phyloP scores from a whole-genome alignment of 441 rosid genomes.

The Breynia disticha region DNA sequence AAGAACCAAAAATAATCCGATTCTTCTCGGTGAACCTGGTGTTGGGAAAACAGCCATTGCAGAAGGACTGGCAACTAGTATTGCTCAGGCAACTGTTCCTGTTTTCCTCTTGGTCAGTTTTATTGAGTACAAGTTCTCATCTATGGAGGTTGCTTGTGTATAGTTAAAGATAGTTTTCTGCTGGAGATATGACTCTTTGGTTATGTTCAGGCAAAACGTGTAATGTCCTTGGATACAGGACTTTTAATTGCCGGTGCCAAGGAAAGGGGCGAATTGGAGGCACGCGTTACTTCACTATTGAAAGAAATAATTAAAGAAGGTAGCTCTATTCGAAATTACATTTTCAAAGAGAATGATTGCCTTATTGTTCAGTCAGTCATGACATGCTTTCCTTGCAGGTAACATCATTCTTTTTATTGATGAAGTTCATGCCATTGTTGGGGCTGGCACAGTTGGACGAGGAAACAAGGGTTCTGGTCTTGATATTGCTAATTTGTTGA shows the following conservation, averaged over 20 bases:
- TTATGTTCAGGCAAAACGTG: constrained; percentile 34
- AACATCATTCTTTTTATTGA: constrained; percentile 90
- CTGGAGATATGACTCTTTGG: constrained; percentile 17
- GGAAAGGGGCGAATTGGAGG: constrained; percentile 98
- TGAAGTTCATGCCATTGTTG: constrained; percentile 94
- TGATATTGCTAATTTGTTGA: constrained; percentile 90
- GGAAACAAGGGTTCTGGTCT: constrained; percentile 89
- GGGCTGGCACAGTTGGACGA: constrained; percentile 93
- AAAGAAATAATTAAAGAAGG: constrained; percentile 91
- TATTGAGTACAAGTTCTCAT: constrained; percentile 1
- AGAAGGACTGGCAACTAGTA: constrained; percentile 71
- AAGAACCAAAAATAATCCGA: constrained; percentile 58
- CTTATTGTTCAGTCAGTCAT: constrained; percentile 19
- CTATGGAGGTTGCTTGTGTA: not conserved
- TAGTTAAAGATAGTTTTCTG: not conserved
- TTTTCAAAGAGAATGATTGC: constrained; percentile 9
- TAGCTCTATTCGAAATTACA: constrained; percentile 37
- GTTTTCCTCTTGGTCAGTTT: constrained; percentile 71
- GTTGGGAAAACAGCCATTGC: constrained; percentile 67
- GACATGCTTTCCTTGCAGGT: constrained; percentile 36
- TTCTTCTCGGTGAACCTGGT: constrained; percentile 58
- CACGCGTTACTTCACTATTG: constrained; percentile 74
- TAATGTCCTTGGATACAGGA: constrained; percentile 94
- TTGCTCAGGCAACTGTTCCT: constrained; percentile 84
- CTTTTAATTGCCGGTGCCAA: constrained; percentile 94